phyloP scores from a whole-genome alignment of 768 basidiomycete genomes.

The Chalciporus piperatus region DNA sequence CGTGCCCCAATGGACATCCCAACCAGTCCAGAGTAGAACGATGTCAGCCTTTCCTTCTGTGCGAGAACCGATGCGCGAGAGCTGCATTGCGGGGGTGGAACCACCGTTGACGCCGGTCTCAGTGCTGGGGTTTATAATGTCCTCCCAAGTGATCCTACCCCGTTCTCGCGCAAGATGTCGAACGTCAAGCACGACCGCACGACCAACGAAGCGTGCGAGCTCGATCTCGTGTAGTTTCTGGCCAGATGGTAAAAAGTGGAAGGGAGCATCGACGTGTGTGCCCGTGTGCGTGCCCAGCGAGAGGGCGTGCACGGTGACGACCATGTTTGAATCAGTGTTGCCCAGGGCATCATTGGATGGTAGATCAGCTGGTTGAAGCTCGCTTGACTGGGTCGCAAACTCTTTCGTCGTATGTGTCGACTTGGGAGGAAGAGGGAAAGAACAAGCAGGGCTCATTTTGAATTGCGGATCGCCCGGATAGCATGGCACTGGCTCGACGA shows the following conservation, averaged over 20 bases:
- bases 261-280: conserved; percentile 78
- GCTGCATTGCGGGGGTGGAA: background rate
- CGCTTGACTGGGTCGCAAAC: background rate
- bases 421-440: conserved; percentile 2
- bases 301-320: conserved; percentile 35
- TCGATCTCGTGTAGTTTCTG: conserved; percentile 57
- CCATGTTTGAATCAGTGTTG: conserved; percentile 3
- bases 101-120: background rate
- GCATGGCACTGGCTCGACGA: conserved; percentile 21
- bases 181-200: conserved; percentile 56
- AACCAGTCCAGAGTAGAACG: conserved; percentile 64
- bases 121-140: conserved; percentile 3
- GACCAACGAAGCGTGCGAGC: conserved; percentile 51
- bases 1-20: conserved; percentile 56
- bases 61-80: conserved; percentile 23
- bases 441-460: conserved; percentile 21
- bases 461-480: conserved; percentile 30
- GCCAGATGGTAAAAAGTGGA: conserved; percentile 63
- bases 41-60: conserved; percentile 32
- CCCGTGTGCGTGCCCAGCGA: conserved; percentile 69
- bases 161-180: conserved; percentile 39
- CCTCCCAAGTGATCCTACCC: conserved; percentile 54
- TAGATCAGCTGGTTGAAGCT: background rate
- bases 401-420: background rate
- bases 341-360: background rate